Evolutionary conservation across 306 rosid species (phyloP).

Genomic region (Astragalus membranaceus): DNA sequence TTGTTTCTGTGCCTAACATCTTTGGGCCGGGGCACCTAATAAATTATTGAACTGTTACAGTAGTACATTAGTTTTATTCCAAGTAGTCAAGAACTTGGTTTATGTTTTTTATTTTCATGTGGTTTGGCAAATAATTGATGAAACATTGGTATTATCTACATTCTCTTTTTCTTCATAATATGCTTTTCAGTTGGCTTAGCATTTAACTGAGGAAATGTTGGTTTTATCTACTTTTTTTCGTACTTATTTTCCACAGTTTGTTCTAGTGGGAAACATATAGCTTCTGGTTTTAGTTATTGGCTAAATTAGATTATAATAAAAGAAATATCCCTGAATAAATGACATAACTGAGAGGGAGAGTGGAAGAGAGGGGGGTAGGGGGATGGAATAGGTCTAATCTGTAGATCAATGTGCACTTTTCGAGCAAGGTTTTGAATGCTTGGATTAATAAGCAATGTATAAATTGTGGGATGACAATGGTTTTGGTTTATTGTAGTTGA

Average conservation of each 20-base stretch:
- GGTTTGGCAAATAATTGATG: neutral
- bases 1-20: constrained; percentile 11
- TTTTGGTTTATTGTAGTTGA: neutral
- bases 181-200: neutral
- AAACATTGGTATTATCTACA: neutral
- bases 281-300: neutral
- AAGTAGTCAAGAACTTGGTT: constrained; percentile 17
- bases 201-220: neutral
- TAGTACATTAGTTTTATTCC: neutral
- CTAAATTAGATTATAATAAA: neutral
- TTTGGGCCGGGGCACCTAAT: constrained; percentile 6
- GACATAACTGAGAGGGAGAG: neutral
- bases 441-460: neutral
- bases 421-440: neutral
- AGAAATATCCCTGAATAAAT: neutral
- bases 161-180: neutral
- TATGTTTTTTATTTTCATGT: neutral
- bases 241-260: neutral
- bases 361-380: neutral
- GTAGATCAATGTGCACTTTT: neutral
- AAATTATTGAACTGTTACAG: constrained; percentile 5
- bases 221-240: neutral
- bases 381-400: neutral
- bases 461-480: neutral
- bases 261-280: neutral